Evolutionary conservation across 2,329 filamentous ascomycete genomes (phyloP), one percentile per base, ranked within the genome.

Genomic region (Colletotrichum sp.): DNA sequence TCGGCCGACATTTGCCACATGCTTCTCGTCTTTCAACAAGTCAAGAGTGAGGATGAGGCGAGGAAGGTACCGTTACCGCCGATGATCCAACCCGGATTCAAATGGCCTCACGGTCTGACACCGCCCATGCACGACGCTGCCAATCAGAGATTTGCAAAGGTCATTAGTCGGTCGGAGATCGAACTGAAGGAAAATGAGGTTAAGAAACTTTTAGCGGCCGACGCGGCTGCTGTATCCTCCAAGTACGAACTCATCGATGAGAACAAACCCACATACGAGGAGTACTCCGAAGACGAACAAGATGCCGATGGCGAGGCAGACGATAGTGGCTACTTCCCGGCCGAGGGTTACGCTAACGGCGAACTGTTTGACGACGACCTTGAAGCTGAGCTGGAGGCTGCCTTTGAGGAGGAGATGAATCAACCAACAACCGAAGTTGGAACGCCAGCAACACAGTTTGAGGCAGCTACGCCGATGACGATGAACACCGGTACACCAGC

Each of bases 1-100:
- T 94, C 95, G 10, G 94, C 95, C 36, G 96, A 98, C 82, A 92
- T 98, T 39, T 95, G 94, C 79, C 95, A 98, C 86, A 98, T 98
- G 94, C 90, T 98, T 44, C 87, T 98, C 9, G 94, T 96, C 2
- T 91, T 96, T 74, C 93, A 94, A 10, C 88, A 85, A 36, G 93
- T 96, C 21, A 86, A 88, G 63, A 93, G 85, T 70, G 93, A 95
- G 78, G 86, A 89, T n/a, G 93, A 94, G 81, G 94, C 93, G 2
- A 87, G 89, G 80, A 88, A 87, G n/a, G 89, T 87, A 69, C 90
- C 93, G n/a, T 87, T 98, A 16, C 96, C 96, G 2, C 84, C 88
- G 69, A 94, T 95, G 80, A 89, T 98, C 67, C 91, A 95, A 80
- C 87, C 85, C 83, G 93, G 86, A 7, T 93, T 93, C 80, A 93